Evolutionary conservation across 2,329 filamentous ascomycete genomes (phyloP), one percentile per base, ranked within the genome.

Genomic region (Allantophomopsis lycopodina): DNA sequence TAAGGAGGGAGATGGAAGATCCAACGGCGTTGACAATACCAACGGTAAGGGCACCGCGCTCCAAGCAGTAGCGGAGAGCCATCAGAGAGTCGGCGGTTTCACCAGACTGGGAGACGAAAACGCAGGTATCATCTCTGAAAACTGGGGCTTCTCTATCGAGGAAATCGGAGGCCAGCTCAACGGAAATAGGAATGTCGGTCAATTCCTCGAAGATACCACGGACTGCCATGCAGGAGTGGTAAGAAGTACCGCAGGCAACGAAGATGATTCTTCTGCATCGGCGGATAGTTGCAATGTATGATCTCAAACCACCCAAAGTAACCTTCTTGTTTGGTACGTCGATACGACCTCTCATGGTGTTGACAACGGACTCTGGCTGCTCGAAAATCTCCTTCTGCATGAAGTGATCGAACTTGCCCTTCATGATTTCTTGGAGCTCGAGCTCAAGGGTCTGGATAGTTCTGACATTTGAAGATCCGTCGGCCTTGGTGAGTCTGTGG

Each of bases 311-410:
- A 71, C 91, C 91, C 18, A 98, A 79, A 8, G 89, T 96, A 53
- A 98, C 88, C 42, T 78, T 83, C 74, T 93, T 94, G 72, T 95
- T 94, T 54, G 78, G 81, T 44, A 83, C 72, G 63, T 98, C 91
- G 54, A 98, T 71, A 68, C 91, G 91, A 66, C 91, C 91, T 78
- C 91, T 86, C 91, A 98, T 98, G 50, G 91, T 95, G 76, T 98
- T 98, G 69, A 98, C 80, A 45, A 98, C 86, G 12, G 91, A 98
- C 68, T 98, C 91, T 57, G 91, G 91, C 71, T 98, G 91, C 73
- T 98, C 91, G 63, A 98, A 98, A 57, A 98, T 98, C 64, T 98
- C 91, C 78, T 98, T 98, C 64, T 98, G 91, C 91, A 98, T 98
- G 73, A 95, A 98, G 70, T 98, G 91, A 63, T 98, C 91, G 65